These are phyloP conservation scores for Neostapfia colusana DNA, from an alignment of 176 grass and related monocot genomes.

Conservation along the genomic window DNA sequence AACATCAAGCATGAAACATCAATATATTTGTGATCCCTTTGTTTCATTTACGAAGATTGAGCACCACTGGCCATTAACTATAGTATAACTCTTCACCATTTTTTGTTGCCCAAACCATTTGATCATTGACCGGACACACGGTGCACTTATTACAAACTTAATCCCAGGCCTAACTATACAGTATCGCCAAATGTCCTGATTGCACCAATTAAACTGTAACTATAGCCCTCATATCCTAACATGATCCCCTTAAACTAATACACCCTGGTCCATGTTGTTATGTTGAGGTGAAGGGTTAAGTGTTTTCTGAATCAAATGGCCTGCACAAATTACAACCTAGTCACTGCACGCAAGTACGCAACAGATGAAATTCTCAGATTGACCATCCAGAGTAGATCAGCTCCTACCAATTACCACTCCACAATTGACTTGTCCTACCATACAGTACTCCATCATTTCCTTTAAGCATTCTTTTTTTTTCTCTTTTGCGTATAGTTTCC, in stretches of 20 bases:
- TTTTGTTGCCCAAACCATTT: neutral
- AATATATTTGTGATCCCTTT: neutral
- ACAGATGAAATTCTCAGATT: neutral
- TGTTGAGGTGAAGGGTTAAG: neutral
- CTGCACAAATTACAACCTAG: neutral
- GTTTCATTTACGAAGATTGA: neutral
- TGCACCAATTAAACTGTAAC: neutral
- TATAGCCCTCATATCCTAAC: neutral
- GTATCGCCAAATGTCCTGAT: neutral
- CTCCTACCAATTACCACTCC: neutral
- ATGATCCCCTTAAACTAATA: constrained; percentile 1
- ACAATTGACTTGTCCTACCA: neutral
- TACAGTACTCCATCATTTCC: neutral
- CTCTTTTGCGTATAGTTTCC: neutral
- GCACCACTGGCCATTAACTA: neutral
- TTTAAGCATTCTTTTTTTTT: neutral
- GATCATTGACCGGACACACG: neutral
- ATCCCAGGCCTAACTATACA: neutral
- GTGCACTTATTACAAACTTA: neutral
- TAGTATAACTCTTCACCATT: neutral
- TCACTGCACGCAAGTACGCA: neutral
- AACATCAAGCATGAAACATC: constrained; percentile 8
- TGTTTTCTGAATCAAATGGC: constrained; percentile 12
- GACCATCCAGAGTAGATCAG: neutral
- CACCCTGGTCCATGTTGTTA: neutral